Percentiles rank a stretch among this genome's conserved stretches.
Conservation (phyloP, 1,284 basidiomycete genomes). For the Ustilago bromivora region DNA sequence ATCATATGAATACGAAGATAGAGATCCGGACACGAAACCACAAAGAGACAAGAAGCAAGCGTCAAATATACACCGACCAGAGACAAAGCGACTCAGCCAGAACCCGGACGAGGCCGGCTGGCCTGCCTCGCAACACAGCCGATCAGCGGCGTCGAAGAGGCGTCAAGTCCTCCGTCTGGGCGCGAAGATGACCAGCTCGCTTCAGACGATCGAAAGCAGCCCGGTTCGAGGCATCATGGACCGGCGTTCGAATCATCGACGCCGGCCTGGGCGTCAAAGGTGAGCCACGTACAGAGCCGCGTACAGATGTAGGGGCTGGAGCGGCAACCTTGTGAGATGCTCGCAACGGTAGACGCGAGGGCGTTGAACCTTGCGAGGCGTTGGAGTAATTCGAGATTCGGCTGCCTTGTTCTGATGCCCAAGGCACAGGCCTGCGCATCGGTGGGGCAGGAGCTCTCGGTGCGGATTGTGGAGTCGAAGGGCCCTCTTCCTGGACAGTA, state of each 20-base stretch:
- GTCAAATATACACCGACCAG: background rate
- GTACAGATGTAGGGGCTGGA: conserved; percentile 19
- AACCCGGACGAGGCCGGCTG: conserved; percentile 14
- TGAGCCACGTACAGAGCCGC: conserved; percentile 27
- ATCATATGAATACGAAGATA: background rate
- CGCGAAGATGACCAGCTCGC: conserved; percentile 47
- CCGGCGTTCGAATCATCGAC: conserved; percentile 40
- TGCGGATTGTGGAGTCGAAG: conserved; percentile 20
- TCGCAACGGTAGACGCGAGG: conserved; percentile 37
- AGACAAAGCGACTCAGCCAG: background rate
- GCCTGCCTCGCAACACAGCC: background rate
- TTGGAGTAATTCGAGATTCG: conserved; percentile 24
- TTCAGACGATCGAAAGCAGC: conserved; percentile 48
- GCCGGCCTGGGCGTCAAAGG: conserved; percentile 24
- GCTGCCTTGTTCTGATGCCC: conserved; percentile 17
- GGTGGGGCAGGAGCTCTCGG: background rate
- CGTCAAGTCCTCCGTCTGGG: conserved; percentile 45
- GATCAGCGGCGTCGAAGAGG: conserved; percentile 40
- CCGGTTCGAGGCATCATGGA: conserved; percentile 37
- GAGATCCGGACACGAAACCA: background rate
- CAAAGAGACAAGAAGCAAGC: background rate
- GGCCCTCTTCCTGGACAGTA: conserved; percentile 33
- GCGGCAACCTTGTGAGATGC: conserved; percentile 18
- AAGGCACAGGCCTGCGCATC: background rate
- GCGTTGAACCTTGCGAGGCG: conserved; percentile 21